These are phyloP conservation scores for Xylaria palmicola DNA, from an alignment of 495 filamentous ascomycete species.

Conservation along the genomic window DNA sequence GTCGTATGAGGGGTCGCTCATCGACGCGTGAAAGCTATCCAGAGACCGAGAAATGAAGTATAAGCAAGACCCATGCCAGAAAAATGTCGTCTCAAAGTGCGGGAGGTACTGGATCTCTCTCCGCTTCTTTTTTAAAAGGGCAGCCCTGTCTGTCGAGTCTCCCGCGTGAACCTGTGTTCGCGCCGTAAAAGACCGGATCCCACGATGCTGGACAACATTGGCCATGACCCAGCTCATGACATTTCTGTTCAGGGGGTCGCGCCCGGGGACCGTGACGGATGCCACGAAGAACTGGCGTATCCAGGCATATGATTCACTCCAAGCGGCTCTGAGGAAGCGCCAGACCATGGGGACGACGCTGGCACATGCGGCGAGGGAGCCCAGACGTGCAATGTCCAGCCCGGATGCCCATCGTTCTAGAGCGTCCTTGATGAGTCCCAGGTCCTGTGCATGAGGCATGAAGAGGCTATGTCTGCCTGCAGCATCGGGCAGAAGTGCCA, in stretches of 20 bases:
- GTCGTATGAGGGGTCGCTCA: constrained; percentile 33
- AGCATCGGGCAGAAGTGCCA: background rate
- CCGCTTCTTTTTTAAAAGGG: constrained; percentile 41
- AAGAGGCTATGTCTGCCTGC: constrained; percentile 21
- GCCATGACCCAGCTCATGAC: constrained; percentile 45
- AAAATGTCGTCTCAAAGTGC: constrained; percentile 45
- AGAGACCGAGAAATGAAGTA: constrained; percentile 43
- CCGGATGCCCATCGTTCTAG: constrained; percentile 30
- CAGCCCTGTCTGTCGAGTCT: constrained; percentile 34
- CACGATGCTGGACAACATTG: constrained; percentile 35
- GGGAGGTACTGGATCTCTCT: constrained; percentile 46
- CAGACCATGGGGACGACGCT: constrained; percentile 30
- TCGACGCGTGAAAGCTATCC: constrained; percentile 41
- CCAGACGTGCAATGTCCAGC: constrained; percentile 31
- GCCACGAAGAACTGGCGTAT: constrained; percentile 42
- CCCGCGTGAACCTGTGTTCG: constrained; percentile 35
- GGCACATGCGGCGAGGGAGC: constrained; percentile 30
- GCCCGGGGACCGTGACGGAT: constrained; percentile 39
- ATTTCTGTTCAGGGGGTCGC: constrained; percentile 44
- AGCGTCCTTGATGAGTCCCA: constrained; percentile 25
- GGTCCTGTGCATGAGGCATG: constrained; percentile 24
- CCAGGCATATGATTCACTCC: constrained; percentile 39
- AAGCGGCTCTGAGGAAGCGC: constrained; percentile 27
- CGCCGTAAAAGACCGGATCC: constrained; percentile 42
- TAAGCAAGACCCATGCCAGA: constrained; percentile 40